Percentiles rank a stretch among this genome's conserved stretches.
phyloP scores from a whole-genome alignment of 805 yeast species.

The Wickerhamiella azyma region DNA sequence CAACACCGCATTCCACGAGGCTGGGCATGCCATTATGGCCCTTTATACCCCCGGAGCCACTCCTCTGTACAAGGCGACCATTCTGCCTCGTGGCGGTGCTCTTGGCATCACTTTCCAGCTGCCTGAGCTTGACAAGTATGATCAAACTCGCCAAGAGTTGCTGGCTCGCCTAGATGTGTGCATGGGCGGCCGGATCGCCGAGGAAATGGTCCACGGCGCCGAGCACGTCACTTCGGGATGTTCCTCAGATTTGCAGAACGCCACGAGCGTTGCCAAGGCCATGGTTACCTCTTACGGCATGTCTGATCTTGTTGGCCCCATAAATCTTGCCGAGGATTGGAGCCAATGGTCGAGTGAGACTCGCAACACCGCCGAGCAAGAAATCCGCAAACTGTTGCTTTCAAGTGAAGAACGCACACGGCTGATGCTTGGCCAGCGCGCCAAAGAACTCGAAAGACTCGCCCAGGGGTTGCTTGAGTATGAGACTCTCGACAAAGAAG shows the following conservation, averaged over 20 bases:
- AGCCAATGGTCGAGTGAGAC: constrained; percentile 85
- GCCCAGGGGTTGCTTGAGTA: constrained; percentile 91
- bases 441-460: constrained; percentile 62
- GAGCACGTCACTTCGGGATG: constrained; percentile 94
- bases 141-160: constrained; percentile 79
- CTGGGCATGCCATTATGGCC: constrained; percentile 98
- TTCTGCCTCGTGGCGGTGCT: constrained; percentile 92
- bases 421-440: constrained; percentile 43
- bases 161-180: constrained; percentile 88
- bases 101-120: constrained; percentile 93
- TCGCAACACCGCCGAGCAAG: constrained; percentile 83
- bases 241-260: constrained; percentile 77
- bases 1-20: constrained; percentile 96
- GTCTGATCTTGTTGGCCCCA: constrained; percentile 90
- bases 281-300: constrained; percentile 97
- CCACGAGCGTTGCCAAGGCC: constrained; percentile 86
- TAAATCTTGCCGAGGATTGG: constrained; percentile 81
- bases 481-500: constrained; percentile 85
- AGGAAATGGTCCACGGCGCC: constrained; percentile 78
- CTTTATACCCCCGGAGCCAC: constrained; percentile 90
- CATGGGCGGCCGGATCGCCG: constrained; percentile 98
- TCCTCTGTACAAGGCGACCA: constrained; percentile 90
- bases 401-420: constrained; percentile 73
- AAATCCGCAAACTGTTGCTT: constrained; percentile 62
- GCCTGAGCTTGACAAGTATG: constrained; percentile 97